Conservation (phyloP, 441 rosid species). For the Corymbia calophylla region DNA sequence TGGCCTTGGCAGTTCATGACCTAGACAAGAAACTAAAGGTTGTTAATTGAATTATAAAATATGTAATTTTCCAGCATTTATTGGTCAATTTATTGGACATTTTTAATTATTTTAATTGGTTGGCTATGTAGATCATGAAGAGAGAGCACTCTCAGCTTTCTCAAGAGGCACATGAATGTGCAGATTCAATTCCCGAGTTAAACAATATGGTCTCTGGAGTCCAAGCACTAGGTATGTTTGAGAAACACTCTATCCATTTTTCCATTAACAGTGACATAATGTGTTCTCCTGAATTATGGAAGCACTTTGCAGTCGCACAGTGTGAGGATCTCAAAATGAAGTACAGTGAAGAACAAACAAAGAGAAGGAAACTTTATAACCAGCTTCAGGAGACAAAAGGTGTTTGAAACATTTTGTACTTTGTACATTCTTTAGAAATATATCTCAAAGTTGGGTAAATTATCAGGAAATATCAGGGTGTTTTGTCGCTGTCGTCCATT, state of each 20-base stretch:
- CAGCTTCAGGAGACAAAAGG: slow-evolving; percentile 86
- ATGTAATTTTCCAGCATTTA: background rate
- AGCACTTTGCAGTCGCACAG: slow-evolving; percentile 50
- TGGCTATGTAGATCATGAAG: slow-evolving; percentile 56
- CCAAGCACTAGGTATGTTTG: slow-evolving; percentile 65
- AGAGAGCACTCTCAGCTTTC: slow-evolving; percentile 69
- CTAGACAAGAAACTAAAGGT: slow-evolving; percentile 66
- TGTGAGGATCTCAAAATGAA: slow-evolving; percentile 82
- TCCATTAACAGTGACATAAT: background rate
- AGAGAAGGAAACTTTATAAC: slow-evolving; percentile 80
- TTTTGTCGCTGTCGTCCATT: slow-evolving; percentile 88
- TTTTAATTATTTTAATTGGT: background rate
- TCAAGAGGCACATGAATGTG: slow-evolving; percentile 65
- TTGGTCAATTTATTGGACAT: background rate
- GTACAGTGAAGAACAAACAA: slow-evolving; percentile 67
- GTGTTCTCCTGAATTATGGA: background rate
- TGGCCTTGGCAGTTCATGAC: slow-evolving; percentile 39
- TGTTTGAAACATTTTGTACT: background rate
- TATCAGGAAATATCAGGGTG: slow-evolving; percentile 81
- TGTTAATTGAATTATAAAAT: background rate
- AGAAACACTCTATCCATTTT: background rate
- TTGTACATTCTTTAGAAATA: background rate
- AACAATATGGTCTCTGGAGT: slow-evolving; percentile 74
- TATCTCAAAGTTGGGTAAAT: background rate
- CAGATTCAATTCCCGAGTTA: slow-evolving; percentile 65